A percentile compares a stretch with the other conserved stretches of the same genome.
phyloP scores from a whole-genome alignment of 2,329 filamentous ascomycete species.

The Clonostachys solani region DNA sequence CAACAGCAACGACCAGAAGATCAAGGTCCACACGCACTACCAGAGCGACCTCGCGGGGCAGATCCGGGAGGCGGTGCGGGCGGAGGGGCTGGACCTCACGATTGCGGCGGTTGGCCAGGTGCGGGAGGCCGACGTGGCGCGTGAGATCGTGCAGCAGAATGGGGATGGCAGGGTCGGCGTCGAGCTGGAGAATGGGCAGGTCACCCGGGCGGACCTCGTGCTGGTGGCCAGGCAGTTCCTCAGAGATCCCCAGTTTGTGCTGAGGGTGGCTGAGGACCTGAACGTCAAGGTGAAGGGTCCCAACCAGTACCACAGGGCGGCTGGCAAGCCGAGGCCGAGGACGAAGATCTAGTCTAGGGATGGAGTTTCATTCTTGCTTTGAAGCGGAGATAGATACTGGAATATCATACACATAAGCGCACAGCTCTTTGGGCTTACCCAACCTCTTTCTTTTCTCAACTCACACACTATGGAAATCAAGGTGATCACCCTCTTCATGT shows the following conservation, averaged over 20 bases:
- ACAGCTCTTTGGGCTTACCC: too few relatives aligned
- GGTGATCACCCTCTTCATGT: too few relatives aligned
- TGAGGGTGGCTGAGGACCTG: constrained; percentile 68
- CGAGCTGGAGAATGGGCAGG: constrained; percentile 27
- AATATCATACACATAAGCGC: too few relatives aligned
- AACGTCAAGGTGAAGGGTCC: constrained; percentile 68
- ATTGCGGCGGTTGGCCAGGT: constrained; percentile 76
- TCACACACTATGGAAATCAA: too few relatives aligned
- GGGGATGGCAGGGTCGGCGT: constrained; percentile 26
- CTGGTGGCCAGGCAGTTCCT: constrained; percentile 74
- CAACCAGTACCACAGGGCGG: constrained; percentile 52
- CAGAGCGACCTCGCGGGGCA: constrained; percentile 70
- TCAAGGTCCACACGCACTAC: constrained; percentile 60
- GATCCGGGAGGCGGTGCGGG: constrained; percentile 62
- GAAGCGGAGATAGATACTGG: too few relatives aligned
- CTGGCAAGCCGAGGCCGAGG: constrained; percentile 11
- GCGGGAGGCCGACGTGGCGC: constrained; percentile 63
- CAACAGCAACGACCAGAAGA: constrained; percentile 57
- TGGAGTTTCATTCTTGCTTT: too few relatives aligned
- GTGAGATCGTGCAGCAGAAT: constrained; percentile 47
- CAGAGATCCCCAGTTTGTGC: constrained; percentile 75
- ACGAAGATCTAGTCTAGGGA: not conserved
- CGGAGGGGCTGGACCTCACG: constrained; percentile 45
- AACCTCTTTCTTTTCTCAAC: too few relatives aligned
- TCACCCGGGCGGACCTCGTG: constrained; percentile 60